phyloP scores from a whole-genome alignment of 176 grass and related monocot genomes.

The Oryza rufipogon region DNA sequence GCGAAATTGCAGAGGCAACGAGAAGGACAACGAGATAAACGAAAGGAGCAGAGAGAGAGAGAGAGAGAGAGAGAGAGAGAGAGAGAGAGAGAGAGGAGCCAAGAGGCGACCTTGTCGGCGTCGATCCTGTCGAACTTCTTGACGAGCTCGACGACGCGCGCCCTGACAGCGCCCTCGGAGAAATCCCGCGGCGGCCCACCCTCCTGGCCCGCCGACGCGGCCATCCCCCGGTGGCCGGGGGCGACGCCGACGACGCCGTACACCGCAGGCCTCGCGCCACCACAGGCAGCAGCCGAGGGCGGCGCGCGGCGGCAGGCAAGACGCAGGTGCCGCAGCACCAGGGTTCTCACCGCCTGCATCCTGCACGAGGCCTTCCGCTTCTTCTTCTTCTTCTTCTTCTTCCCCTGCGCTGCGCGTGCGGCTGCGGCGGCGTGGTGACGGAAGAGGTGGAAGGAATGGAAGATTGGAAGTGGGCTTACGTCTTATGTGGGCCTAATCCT shows the following conservation, averaged over 20 bases:
- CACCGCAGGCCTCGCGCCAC: no score
- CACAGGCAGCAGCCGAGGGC: no score
- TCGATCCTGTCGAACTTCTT: conserved; percentile 72
- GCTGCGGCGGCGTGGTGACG: no score
- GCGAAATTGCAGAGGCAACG: neutral
- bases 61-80: no score
- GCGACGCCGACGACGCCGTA: no score
- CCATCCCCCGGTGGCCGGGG: conserved; percentile 4
- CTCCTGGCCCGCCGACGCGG: neutral
- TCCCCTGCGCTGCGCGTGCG: no score
- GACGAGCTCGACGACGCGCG: conserved; percentile 53
- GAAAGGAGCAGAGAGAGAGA: neutral
- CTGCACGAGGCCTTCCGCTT: no score
- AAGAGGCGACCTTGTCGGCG: conserved; percentile 49
- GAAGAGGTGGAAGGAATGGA: no score
- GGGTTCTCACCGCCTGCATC: conserved; percentile 20
- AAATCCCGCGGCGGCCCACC: neutral
- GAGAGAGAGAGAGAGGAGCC: neutral
- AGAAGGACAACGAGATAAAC: neutral
- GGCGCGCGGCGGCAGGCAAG: neutral
- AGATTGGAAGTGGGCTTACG: no score
- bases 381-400: neutral
- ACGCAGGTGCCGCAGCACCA: conserved; percentile 34
- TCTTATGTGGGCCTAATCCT: no score
- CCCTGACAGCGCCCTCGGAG: conserved; percentile 32